Evolutionary conservation across 1,284 basidiomycete genomes (phyloP).

Genomic region (Heterobasidion annosum): DNA sequence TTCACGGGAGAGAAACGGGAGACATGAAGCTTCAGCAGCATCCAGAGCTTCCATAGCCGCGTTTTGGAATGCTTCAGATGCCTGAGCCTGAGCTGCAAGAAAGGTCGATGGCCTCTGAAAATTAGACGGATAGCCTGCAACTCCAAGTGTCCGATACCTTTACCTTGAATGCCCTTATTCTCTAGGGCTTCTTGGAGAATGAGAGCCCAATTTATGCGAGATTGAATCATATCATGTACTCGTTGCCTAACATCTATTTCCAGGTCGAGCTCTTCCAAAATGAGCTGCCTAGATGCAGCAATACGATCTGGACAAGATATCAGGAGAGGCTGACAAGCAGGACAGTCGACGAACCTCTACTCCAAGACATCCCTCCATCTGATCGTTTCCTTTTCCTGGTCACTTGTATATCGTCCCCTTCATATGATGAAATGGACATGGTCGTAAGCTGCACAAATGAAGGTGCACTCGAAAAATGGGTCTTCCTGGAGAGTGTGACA

Average conservation of each 20-base stretch:
- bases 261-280: conserved; percentile 47
- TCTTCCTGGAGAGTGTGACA: no score
- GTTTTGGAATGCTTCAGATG: conserved; percentile 27
- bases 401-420: no score
- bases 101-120: no score
- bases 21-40: conserved; percentile 41
- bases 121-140: no score
- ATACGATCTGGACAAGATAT: neutral
- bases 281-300: conserved; percentile 13
- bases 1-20: conserved; percentile 39
- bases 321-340: neutral
- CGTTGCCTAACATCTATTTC: conserved; percentile 55
- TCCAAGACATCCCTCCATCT: neutral
- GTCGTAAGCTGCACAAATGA: no score
- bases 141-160: conserved; percentile 3
- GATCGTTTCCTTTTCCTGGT: neutral
- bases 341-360: neutral
- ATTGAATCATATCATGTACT: conserved; percentile 44
- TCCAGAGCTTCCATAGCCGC: conserved; percentile 49
- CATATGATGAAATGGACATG: no score
- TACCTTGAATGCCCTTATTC: conserved; percentile 17
- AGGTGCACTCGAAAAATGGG: no score
- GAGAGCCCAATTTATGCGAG: conserved; percentile 59
- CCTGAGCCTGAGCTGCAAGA: no score
- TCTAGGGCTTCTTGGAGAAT: conserved; percentile 44